Evolutionary conservation across 345 rosid genomes (phyloP), one percentile per base, ranked within the genome.

Genomic region (Ceriops decandra): DNA sequence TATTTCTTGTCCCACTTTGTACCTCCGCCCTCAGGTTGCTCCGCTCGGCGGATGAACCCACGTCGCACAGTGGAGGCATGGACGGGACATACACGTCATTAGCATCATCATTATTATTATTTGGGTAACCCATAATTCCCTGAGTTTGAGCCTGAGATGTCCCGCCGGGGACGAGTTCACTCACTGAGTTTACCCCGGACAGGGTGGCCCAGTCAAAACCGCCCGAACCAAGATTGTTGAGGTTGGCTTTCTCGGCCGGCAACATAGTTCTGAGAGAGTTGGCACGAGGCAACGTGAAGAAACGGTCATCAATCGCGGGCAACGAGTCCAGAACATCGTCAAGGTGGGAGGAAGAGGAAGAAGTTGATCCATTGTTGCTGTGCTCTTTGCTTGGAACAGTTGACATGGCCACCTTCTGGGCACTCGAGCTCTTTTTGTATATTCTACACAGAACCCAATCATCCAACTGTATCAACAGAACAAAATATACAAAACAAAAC

Each of bases 401-500:
- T 57, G 85, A 70, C 68, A 74, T 52, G 5, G 82, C 72, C 10
- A 33, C 36, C 33, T 82, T 91, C 31, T 88, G 91, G 8, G 81
- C 71, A 68, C 96, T 74, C 47, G 93, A 69, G 64, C 84, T 82
- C 84, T 95, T 95, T 81, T 88, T 87, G 72, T 91, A 95, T 36
- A 95, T 91, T 60, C 99, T 88, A 56, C 99, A 95, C 22, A 95
- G 64, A 5, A 95, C 99, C 99, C 99, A 95, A 5, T 95, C 99
- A 73, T 91, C 99, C 74, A 95, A 72, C 99, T 91, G 80, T 31
- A 62, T 62, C 42, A 36, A 20, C 2, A 36, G n/a, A 28, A 1
- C 62, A 67, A 57, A 15, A 24, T 33, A 49, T 5, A 28, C 30
- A 28, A 1, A 35, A 7, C 31, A 53, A 20, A 33, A 42, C 4